Evolutionary conservation across 164 flowering plant genomes (phyloP).

Genomic region (Umbellularia californica): DNA sequence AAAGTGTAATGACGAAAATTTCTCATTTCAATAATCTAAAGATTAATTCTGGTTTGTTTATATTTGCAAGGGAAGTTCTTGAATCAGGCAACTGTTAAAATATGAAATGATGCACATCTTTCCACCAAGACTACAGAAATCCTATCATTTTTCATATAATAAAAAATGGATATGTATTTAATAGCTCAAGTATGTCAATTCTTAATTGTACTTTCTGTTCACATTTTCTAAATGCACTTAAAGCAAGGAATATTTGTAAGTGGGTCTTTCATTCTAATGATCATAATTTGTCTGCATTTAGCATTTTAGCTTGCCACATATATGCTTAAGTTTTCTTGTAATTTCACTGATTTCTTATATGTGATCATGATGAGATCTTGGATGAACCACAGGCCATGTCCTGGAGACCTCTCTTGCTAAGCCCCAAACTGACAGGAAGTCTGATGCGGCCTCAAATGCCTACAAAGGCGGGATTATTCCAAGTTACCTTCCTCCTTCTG

Average conservation of each 20-base stretch:
- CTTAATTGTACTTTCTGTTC: too few relatives aligned
- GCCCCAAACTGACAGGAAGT: slow-evolving; percentile 81
- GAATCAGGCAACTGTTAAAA: too few relatives aligned
- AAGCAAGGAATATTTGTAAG: too few relatives aligned
- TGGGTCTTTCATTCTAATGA: background rate
- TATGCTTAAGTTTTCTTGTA: background rate
- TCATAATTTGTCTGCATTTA: background rate
- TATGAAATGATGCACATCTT: too few relatives aligned
- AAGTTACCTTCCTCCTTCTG: slow-evolving; percentile 43
- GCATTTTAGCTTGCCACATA: background rate
- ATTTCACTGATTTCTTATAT: background rate
- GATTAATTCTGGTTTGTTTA: background rate
- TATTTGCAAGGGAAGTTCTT: too few relatives aligned
- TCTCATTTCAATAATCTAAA: background rate
- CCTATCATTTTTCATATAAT: too few relatives aligned
- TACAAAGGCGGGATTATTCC: slow-evolving; percentile 38
- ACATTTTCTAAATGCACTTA: too few relatives aligned
- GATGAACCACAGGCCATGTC: slow-evolving; percentile 54
- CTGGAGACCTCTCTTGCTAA: slow-evolving; percentile 89
- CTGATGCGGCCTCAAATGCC: slow-evolving; percentile 42
- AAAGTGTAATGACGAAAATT: background rate
- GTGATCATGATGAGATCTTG: background rate
- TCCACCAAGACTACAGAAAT: too few relatives aligned
- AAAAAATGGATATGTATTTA: too few relatives aligned
- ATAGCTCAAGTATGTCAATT: too few relatives aligned